Conservation (phyloP, 2,329 filamentous ascomycete species). For the Mollisiaceae sp. region DNA sequence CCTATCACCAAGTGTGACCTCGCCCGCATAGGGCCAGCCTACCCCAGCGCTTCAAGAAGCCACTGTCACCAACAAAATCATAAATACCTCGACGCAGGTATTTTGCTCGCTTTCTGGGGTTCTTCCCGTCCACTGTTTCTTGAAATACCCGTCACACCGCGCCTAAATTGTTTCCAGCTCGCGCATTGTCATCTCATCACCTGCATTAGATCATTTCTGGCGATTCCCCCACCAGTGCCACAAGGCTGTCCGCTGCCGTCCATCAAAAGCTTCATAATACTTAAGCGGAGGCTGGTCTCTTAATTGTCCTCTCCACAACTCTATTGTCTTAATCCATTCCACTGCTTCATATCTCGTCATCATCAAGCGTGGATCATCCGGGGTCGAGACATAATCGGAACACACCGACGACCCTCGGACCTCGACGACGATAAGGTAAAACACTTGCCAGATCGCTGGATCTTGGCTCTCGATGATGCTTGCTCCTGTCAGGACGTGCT, state of each 20-base stretch:
- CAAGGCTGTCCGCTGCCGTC: constrained; percentile 21
- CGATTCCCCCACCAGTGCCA: constrained; percentile 25
- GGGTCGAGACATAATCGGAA: constrained; percentile 16
- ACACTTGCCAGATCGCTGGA: constrained; percentile 22
- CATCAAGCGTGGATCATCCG: constrained; percentile 11
- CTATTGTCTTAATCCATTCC: constrained; percentile 18
- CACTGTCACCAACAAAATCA: constrained; percentile 20
- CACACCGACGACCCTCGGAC: constrained; percentile 18
- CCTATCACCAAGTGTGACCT: constrained; percentile 21
- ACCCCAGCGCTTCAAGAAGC: constrained; percentile 22
- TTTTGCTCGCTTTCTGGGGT: constrained; percentile 16
- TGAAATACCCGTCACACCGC: constrained; percentile 36
- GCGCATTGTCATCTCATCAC: constrained; percentile 37
- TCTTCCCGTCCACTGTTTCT: constrained; percentile 31
- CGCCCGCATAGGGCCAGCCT: constrained; percentile 15
- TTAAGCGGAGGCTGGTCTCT: constrained; percentile 24
- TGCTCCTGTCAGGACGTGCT: constrained; percentile 33
- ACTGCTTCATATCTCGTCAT: constrained; percentile 8
- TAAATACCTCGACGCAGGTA: constrained; percentile 16
- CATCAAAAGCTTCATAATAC: constrained; percentile 35
- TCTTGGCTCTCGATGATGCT: constrained; percentile 37
- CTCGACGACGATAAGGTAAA: constrained; percentile 12
- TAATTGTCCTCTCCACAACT: constrained; percentile 15
- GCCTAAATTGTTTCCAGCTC: constrained; percentile 36
- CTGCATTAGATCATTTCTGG: constrained; percentile 34